phyloP scores from a whole-genome alignment of 208 protist species.

The Naegleria gruberi region DNA sequence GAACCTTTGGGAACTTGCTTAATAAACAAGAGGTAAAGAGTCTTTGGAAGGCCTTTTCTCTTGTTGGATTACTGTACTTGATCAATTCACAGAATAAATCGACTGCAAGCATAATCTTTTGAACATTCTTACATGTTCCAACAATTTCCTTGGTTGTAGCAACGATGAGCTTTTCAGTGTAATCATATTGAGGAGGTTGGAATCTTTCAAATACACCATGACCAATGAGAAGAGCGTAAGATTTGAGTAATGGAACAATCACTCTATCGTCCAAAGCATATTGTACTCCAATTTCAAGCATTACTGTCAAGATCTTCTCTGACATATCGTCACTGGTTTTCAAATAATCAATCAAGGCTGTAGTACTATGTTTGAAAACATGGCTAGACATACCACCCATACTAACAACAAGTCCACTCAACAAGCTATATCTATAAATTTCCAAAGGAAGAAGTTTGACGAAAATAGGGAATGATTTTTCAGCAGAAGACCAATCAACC shows the following conservation, averaged over 20 bases:
- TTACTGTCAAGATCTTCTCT: conserved; percentile 44
- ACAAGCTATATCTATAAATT: conserved; percentile 34
- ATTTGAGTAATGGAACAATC: conserved; percentile 59
- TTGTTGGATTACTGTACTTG: background rate
- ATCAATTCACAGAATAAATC: conserved; percentile 10
- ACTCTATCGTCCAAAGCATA: conserved; percentile 62
- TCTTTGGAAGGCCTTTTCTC: background rate
- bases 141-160: background rate
- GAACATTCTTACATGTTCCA: background rate
- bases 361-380: conserved; percentile 52
- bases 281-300: conserved; percentile 49
- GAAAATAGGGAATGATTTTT: conserved; percentile 42
- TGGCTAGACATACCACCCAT: conserved; percentile 70
- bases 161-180: background rate
- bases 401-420: conserved; percentile 63
- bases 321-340: background rate
- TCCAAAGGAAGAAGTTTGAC: conserved; percentile 23
- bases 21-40: background rate
- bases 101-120: background rate
- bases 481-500: conserved; percentile 31
- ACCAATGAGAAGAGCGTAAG: conserved; percentile 52
- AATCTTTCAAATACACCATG: conserved; percentile 43
- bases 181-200: background rate
- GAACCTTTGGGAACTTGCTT: conserved; percentile 77
- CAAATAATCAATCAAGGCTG: conserved; percentile 45